Evolutionary conservation across 2,329 filamentous ascomycete species (phyloP).

Genomic region (Xylaria hypoxylon): DNA sequence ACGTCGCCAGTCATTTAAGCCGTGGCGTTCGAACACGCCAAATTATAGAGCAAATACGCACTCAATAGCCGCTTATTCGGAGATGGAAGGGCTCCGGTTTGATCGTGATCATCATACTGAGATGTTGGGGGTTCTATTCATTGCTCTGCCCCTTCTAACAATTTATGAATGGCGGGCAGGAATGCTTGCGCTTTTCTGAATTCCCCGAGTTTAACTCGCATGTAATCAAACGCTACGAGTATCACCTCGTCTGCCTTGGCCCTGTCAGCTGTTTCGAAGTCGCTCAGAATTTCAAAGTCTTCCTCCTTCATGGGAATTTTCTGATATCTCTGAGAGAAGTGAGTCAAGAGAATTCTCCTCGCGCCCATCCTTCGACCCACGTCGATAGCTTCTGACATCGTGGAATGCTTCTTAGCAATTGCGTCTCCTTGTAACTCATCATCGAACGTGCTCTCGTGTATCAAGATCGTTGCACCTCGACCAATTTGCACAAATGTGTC

Average conservation of each 20-base stretch:
- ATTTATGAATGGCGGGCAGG: conserved; percentile 49
- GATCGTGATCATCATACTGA: background rate
- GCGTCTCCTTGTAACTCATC: conserved; percentile 85
- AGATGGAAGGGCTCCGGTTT: no score
- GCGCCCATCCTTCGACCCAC: conserved; percentile 84
- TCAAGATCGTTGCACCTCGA: conserved; percentile 79
- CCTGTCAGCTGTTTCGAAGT: conserved; percentile 48
- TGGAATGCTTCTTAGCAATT: conserved; percentile 88
- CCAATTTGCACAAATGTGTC: conserved; percentile 76
- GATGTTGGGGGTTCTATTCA: background rate
- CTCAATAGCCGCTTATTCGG: no score
- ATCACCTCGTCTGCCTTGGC: conserved; percentile 66
- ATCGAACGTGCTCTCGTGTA: conserved; percentile 97
- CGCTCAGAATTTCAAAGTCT: conserved; percentile 40
- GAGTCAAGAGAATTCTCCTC: conserved; percentile 83
- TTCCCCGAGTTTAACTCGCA: conserved; percentile 68
- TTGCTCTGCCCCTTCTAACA: conserved; percentile 42
- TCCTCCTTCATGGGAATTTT: conserved; percentile 71
- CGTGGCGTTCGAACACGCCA: no score
- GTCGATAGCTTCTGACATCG: conserved; percentile 84
- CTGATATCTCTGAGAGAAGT: conserved; percentile 95
- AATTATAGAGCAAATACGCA: no score
- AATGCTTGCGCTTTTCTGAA: conserved; percentile 52
- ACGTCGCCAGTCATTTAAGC: no score
- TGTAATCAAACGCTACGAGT: conserved; percentile 82